Base-by-base conservation (phyloP, 768 basidiomycete genomes). In the Boletus rex-veris region DNA sequence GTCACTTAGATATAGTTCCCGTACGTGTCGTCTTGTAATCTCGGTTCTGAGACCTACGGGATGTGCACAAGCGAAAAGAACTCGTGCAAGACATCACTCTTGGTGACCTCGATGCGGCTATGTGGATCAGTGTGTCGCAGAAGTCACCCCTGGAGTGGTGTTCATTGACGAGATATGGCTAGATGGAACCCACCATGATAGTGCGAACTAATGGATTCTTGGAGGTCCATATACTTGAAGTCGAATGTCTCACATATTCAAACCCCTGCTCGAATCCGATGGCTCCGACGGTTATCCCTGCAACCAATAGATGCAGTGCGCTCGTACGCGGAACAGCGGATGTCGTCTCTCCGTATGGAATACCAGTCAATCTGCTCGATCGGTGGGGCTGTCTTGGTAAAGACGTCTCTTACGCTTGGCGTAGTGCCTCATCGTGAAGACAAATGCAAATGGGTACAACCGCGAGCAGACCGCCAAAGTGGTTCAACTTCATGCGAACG, bases 181-280 rank as follows among this genome's bases (percentile, higher is more conserved):
- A 4, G 33, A 35, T 35, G 5, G 33, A 35, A 0, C 12, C 1
- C 33, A 35, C 33, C 6, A 85, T 98, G 21, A 94, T 7, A 14
- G 6, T 14, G 33, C 33, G 11, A 33, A 33, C 33, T 33, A 4
- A 33, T 14, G 10, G 11, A 14, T 33, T 12, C 33, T 11, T 33
- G 33, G 11, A 12, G 33, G 96, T 98, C 19, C 97, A 99, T 74
- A 98, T 98, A 96, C 85, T 99, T 55, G 97, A 99, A 70, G 95
- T 98, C 33, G 97, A 99, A 71, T 97, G 95, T 71, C 98, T 98
- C 77, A 98, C 97, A 5, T 99, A 96, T 74, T 81, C 98, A 37
- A 98, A 98, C 71, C 93, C 11, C 81, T 98, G 9, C 81, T 99
- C 43, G 97, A 98, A 72, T 94, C 85, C 91, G 3, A 92, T 99